These are phyloP conservation scores for Komagataella kurtzmanii DNA, from an alignment of 805 yeast species.

Conservation along the genomic window DNA sequence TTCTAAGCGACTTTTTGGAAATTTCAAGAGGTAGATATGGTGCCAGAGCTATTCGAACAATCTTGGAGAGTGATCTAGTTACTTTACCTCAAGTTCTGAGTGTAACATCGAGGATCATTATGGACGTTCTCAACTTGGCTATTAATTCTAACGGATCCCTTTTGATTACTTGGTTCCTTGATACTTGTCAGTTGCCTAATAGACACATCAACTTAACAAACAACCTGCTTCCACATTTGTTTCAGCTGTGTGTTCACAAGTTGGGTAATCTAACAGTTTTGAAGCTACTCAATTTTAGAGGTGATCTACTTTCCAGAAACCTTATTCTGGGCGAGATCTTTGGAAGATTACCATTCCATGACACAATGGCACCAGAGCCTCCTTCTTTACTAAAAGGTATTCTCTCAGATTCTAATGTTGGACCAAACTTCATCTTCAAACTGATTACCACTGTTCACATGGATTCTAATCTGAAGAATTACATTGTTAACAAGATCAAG, in stretches of 20 bases:
- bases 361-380: slow-evolving; percentile 6
- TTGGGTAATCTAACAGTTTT: slow-evolving; percentile 73
- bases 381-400: slow-evolving; percentile 34
- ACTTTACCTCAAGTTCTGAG: slow-evolving; percentile 56
- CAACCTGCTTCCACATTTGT: slow-evolving; percentile 47
- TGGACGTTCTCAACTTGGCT: slow-evolving; percentile 67
- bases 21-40: slow-evolving; percentile 88
- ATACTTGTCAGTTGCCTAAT: slow-evolving; percentile 57
- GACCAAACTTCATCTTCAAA: slow-evolving; percentile 70
- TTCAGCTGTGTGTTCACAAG: slow-evolving; percentile 61
- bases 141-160: slow-evolving; percentile 80
- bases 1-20: slow-evolving; percentile 63
- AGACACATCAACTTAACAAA: slow-evolving; percentile 56
- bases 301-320: slow-evolving; percentile 48
- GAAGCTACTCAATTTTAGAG: slow-evolving; percentile 61
- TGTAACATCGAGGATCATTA: slow-evolving; percentile 65
- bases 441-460: slow-evolving; percentile 61
- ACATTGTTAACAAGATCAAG: slow-evolving; percentile 48
- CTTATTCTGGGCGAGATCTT: slow-evolving; percentile 53
- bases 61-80: slow-evolving; percentile 68
- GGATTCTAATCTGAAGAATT: slow-evolving; percentile 40
- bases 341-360: slow-evolving; percentile 23
- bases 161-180: slow-evolving; percentile 87
- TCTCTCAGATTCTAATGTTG: slow-evolving; percentile 53
- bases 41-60: slow-evolving; percentile 88